Percentiles rank a stretch among this genome's conserved stretches.
Evolutionary conservation across 148 eudicot species (phyloP).

Genomic region (Cornus kousa): DNA sequence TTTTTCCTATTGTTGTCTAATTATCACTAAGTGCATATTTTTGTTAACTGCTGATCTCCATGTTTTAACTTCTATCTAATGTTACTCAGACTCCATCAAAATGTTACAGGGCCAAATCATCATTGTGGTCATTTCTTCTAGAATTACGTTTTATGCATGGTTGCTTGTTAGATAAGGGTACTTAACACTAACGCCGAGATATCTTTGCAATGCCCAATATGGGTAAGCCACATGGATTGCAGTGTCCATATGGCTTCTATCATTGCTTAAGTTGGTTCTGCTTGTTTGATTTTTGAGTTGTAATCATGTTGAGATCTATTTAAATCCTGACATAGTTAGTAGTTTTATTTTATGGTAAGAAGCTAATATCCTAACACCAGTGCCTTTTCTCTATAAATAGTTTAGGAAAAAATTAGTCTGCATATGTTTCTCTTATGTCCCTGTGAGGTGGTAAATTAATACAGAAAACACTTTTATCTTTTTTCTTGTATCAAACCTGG

Average conservation of each 20-base stretch:
- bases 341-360: neutral
- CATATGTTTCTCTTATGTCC: neutral
- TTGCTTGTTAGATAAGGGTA: neutral
- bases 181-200: neutral
- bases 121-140: too few species aligned
- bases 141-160: too few species aligned
- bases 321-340: neutral
- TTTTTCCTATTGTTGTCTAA: neutral
- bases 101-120: too few species aligned
- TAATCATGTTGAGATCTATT: neutral
- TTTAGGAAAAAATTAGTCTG: neutral
- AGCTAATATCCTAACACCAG: neutral
- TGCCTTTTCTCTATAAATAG: neutral
- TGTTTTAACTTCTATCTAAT: neutral
- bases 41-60: neutral
- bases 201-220: neutral
- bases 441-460: neutral
- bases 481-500: neutral
- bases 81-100: too few species aligned
- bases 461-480: neutral
- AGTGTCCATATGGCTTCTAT: neutral
- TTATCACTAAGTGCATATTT: too few species aligned
- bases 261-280: neutral
- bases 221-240: neutral
- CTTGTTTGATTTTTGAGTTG: neutral